Base-by-base conservation (phyloP, 139 green algal genomes). In the Raphidocelis subcapitata region DNA sequence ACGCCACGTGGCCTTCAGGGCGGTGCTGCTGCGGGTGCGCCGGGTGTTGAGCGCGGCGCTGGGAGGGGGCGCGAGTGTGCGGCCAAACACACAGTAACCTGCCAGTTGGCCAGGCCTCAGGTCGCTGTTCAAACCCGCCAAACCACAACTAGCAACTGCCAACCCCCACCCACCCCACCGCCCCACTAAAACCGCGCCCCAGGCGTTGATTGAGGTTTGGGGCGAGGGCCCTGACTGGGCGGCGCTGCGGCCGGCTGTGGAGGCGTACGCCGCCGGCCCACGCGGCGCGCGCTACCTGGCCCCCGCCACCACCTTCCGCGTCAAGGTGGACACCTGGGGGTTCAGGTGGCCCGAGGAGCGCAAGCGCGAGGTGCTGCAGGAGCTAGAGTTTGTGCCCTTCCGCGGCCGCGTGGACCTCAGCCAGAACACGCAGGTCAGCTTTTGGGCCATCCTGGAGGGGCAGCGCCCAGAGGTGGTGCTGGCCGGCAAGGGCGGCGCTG, bases 131-230 rank as follows among this genome's bases (percentile, higher is more conserved):
- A n/a, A n/a, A n/a, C n/a, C n/a, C n/a, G n/a, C n/a, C 21, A 21
- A 57, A 16, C 3, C 20, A 49, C 31, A n/a, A n/a, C 12, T 47
- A 12, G 32, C n/a, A n/a, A n/a, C n/a, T n/a, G n/a, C n/a, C n/a
- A 31, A 49, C 41, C 41, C 41, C 41, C 41, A 49, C 41, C 41
- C 41, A 20, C 41, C 8, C 8, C 8, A 49, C 3, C n/a, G 62
- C 20, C 3, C 32, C 32, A 33, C 32, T 14, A 16, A 32, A 33
- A 29, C n/a, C 24, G 41, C 41, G 12, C 1, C 65, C 57, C 82
- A 95, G 85, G 79, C 71, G 14, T 49, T 97, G 2, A 69, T 93
- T 35, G 91, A 97, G 64, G 12, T 95, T 20, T 97, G 93, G 93
- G 93, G 90, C 24, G 87, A 96, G 57, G 92, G 86, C 10, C 44